Evolutionary conservation across 2,329 filamentous ascomycete species (phyloP).

Genomic region (Stagonosporopsis chrysanthemi): DNA sequence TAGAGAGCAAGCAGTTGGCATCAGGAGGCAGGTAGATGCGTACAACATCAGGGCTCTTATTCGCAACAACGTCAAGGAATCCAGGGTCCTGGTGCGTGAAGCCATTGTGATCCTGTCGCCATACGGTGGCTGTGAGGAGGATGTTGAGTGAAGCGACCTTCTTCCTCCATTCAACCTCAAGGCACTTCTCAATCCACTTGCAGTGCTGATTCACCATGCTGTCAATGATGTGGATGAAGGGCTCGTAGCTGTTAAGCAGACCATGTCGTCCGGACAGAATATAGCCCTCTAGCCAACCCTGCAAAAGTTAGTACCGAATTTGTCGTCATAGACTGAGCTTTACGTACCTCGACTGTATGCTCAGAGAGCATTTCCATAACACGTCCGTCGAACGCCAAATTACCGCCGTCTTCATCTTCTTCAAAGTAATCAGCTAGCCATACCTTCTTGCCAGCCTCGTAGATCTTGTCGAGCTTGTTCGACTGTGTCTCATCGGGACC

Average conservation of each 20-base stretch:
- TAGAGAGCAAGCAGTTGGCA: slow-evolving; percentile 77
- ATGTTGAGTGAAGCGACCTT: slow-evolving; percentile 81
- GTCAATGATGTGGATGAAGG: slow-evolving; percentile 83
- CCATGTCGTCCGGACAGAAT: slow-evolving; percentile 77
- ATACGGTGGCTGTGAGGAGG: slow-evolving; percentile 78
- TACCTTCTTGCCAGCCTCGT: slow-evolving; percentile 78
- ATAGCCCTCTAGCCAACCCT: slow-evolving; percentile 77
- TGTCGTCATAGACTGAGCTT: not conserved
- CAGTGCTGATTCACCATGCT: slow-evolving; percentile 88
- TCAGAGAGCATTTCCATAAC: slow-evolving; percentile 89
- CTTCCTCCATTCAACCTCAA: slow-evolving; percentile 79
- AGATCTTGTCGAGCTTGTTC: slow-evolving; percentile 77
- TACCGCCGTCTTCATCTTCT: slow-evolving; percentile 77
- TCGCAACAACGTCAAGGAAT: slow-evolving; percentile 80
- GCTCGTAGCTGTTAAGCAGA: slow-evolving; percentile 81
- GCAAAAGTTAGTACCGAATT: slow-evolving; percentile 14
- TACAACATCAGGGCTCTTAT: slow-evolving; percentile 81
- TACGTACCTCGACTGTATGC: slow-evolving; percentile 72
- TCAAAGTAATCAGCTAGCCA: slow-evolving; percentile 82
- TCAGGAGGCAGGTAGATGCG: slow-evolving; percentile 83
- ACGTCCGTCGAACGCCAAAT: slow-evolving; percentile 71
- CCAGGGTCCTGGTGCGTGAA: slow-evolving; percentile 84
- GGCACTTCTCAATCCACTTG: slow-evolving; percentile 84
- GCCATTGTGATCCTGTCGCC: slow-evolving; percentile 84
- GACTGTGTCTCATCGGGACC: slow-evolving; percentile 83